These are phyloP conservation scores for Xerocomellus intermedius DNA, from an alignment of 768 basidiomycete genomes.

Conservation along the genomic window DNA sequence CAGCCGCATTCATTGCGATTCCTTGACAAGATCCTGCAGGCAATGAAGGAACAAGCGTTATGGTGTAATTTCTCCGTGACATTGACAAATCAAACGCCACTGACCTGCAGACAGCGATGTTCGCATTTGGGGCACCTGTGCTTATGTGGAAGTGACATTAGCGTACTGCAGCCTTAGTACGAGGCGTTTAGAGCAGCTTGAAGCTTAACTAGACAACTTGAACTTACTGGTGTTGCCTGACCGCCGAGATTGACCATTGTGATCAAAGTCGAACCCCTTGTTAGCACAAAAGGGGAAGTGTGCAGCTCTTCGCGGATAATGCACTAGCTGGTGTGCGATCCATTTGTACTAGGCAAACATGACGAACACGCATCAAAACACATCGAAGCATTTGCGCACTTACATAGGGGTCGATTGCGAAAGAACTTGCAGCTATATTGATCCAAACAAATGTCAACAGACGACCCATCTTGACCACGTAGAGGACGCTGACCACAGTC, in stretches of 20 bases:
- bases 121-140: not conserved
- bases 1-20: conserved; percentile 2
- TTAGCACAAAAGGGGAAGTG: too few species aligned
- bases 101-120: not conserved
- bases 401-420: too few species aligned
- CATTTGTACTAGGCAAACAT: not conserved
- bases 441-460: conserved; percentile 29
- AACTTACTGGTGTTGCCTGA: too few species aligned
- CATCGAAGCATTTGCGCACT: not conserved
- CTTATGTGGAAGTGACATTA: not conserved
- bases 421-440: not conserved
- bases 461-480: conserved; percentile 20
- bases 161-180: not conserved
- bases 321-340: too few species aligned
- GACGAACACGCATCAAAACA: not conserved
- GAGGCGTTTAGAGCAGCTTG: not conserved
- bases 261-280: too few species aligned
- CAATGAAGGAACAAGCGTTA: not conserved
- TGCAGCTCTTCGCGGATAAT: too few species aligned
- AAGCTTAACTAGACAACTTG: not conserved
- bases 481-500: conserved; percentile 11
- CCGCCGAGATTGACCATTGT: too few species aligned
- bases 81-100: not conserved
- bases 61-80: not conserved
- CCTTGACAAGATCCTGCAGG: not conserved